Evolutionary conservation across 352 stramenopile genomes (phyloP).

Genomic region (Phytophthora ohioensis): DNA sequence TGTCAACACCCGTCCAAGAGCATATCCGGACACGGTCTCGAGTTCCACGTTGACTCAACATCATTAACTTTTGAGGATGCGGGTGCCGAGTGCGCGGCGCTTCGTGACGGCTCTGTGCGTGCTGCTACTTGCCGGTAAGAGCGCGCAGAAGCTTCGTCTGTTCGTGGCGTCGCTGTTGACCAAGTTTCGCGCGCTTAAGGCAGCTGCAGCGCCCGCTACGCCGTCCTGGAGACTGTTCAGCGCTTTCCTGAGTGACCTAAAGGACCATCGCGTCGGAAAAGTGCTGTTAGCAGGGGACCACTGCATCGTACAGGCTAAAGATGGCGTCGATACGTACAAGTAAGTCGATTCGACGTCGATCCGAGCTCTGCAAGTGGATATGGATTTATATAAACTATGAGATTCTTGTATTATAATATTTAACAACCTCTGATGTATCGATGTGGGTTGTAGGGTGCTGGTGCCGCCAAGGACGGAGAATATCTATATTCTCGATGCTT

Average conservation of each 20-base stretch:
- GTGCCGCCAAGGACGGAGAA: slow-evolving; percentile 79
- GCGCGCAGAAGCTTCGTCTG: slow-evolving; percentile 32
- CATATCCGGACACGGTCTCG: too few relatives aligned
- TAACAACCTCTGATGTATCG: slow-evolving; percentile 13
- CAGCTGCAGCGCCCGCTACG: slow-evolving; percentile 19
- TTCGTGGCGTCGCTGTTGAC: slow-evolving; percentile 52
- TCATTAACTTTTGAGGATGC: slow-evolving; percentile 28
- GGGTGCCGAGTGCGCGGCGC: slow-evolving; percentile 44
- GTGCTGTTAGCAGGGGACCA: slow-evolving; percentile 71
- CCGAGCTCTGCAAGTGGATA: slow-evolving; percentile 13
- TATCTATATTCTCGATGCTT: slow-evolving; percentile 72
- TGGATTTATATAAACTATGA: slow-evolving; percentile 1
- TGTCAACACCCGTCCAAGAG: too few relatives aligned
- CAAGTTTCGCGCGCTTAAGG: slow-evolving; percentile 26
- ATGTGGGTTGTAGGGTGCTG: slow-evolving; percentile 52
- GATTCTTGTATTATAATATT: slow-evolving; percentile 16
- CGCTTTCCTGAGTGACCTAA: slow-evolving; percentile 65
- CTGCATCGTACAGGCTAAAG: slow-evolving; percentile 62
- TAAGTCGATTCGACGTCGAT: slow-evolving; percentile 28
- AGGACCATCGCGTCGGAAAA: slow-evolving; percentile 55
- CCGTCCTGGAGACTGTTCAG: slow-evolving; percentile 75
- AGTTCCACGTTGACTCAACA: slow-evolving; percentile 13
- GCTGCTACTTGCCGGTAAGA: slow-evolving; percentile 38
- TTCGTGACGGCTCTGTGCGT: slow-evolving; percentile 46
- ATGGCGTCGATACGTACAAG: slow-evolving; percentile 62